Evolutionary conservation across 345 rosid species (phyloP), one percentile per base, ranked within the genome.

Genomic region (Euphorbia tirucalli): DNA sequence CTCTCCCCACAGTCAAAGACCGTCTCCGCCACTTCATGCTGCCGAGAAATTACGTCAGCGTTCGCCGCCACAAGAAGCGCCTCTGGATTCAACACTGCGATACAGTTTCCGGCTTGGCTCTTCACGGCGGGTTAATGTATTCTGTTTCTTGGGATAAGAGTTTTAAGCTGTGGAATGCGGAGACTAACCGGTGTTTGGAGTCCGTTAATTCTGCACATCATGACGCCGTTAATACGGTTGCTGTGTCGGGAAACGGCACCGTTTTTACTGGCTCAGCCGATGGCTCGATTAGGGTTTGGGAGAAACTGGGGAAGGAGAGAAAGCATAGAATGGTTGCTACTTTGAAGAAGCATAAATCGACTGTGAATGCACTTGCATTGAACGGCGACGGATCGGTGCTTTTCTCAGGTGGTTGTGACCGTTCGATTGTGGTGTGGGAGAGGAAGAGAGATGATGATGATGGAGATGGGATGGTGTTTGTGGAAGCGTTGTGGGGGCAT

Each of bases 71-170:
- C 70, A 70, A 68, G 81, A 82, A 80, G 79, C 73, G 71, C 56
- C 82, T 84, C 32, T 86, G 89, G 89, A 71, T 82, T 10, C 75
- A 86, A 46, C 89, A 86, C 72, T 69, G 79, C 72, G 87, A 86
- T 48, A 11, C 87, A 3, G 86, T 84, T 70, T 82, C 85, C 1
- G 78, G 81, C 37, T 52, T 82, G 28, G 82, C 60, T 0, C 65
- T 84, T 30, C 71, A 77, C 35, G 68, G 75, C 21, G 85, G 81
- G 28, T 35, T 82, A 22, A 68, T 82, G 73, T 84, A 82, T 25
- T 84, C 89, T 1, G 86, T 76, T 68, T 86, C 86, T 4, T 86
- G 89, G 89, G 87, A 86, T 46, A 78, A 73, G 69, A 82, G 83
- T 61, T 76, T 86, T 39, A 84, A 86, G 84, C 73, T 71, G 60